phyloP scores from a whole-genome alignment of 257 asterid genomes.

The Penstemon eatonii region DNA sequence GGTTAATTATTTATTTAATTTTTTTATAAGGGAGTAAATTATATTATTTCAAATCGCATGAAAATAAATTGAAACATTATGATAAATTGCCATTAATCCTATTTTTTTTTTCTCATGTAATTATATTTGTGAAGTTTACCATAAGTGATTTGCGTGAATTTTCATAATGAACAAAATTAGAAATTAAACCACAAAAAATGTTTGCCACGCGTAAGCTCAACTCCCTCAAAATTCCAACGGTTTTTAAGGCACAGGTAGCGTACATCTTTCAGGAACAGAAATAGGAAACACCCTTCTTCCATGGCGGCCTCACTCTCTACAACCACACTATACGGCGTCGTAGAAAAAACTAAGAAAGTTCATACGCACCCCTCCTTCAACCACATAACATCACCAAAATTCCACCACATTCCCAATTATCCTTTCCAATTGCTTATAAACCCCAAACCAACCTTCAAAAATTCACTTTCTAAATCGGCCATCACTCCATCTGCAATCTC shows the following conservation, averaged over 20 bases:
- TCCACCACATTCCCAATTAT: constrained; percentile 18
- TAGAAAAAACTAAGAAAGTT: constrained; percentile 12
- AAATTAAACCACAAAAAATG: too few relatives aligned
- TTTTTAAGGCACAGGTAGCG: constrained; percentile 2
- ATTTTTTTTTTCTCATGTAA: too few relatives aligned
- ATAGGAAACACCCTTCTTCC: constrained; percentile 3
- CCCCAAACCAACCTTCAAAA: constrained; percentile 20
- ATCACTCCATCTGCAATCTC: constrained; percentile 39
- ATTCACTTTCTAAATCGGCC: constrained; percentile 13
- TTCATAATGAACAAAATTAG: too few relatives aligned
- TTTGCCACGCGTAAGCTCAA: constrained; percentile 35
- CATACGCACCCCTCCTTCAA: not conserved
- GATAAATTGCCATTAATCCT: too few relatives aligned
- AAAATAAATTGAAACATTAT: too few relatives aligned
- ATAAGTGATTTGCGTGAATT: too few relatives aligned
- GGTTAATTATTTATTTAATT: too few relatives aligned
- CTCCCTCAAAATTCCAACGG: constrained; percentile 15
- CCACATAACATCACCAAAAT: constrained; percentile 20
- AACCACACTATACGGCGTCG: constrained; percentile 36
- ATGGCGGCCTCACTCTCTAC: constrained; percentile 62
- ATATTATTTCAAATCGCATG: too few relatives aligned
- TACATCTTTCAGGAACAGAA: not conserved
- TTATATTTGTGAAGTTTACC: too few relatives aligned
- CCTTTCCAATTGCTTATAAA: not conserved
- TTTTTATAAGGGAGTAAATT: too few relatives aligned